Conservation (phyloP, 1,284 basidiomycete genomes). For the Trametes sp. region DNA sequence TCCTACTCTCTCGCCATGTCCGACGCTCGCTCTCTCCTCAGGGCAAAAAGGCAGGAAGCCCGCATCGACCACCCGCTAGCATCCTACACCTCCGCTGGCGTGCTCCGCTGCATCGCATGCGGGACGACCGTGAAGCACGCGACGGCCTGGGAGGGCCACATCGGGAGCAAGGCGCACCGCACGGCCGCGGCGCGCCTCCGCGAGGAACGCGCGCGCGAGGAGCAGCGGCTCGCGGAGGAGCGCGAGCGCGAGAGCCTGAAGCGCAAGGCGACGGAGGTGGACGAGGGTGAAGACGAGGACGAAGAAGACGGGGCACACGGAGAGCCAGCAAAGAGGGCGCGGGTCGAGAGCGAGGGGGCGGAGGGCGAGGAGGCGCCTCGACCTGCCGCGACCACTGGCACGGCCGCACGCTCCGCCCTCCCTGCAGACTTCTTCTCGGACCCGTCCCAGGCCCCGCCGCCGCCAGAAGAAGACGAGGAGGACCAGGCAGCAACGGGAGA, state of each 20-base stretch:
- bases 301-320: conserved; percentile 27
- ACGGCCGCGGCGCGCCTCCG: conserved; percentile 63
- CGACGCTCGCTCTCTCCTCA: conserved; percentile 76
- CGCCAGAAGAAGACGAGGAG: conserved; percentile 53
- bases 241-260: conserved; percentile 42
- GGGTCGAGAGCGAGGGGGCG: conserved; percentile 11
- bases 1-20: conserved; percentile 53
- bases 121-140: conserved; percentile 70
- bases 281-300: conserved; percentile 45
- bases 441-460: conserved; percentile 59
- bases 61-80: conserved; percentile 77
- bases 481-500: conserved; percentile 30
- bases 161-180: conserved; percentile 81
- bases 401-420: conserved; percentile 44
- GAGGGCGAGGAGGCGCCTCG: conserved; percentile 23
- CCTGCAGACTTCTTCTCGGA: conserved; percentile 85
- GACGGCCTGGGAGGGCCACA: conserved; percentile 84
- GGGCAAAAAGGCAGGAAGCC: conserved; percentile 77
- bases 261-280: conserved; percentile 52
- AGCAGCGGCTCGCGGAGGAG: conserved; percentile 37
- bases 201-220: conserved; percentile 53
- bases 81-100: conserved; percentile 66
- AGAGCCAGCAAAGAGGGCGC: conserved; percentile 9
- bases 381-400: conserved; percentile 21
- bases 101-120: conserved; percentile 76